Conservation (phyloP, 2,329 filamentous ascomycete species). For the Sclerotinia subarctica region DNA sequence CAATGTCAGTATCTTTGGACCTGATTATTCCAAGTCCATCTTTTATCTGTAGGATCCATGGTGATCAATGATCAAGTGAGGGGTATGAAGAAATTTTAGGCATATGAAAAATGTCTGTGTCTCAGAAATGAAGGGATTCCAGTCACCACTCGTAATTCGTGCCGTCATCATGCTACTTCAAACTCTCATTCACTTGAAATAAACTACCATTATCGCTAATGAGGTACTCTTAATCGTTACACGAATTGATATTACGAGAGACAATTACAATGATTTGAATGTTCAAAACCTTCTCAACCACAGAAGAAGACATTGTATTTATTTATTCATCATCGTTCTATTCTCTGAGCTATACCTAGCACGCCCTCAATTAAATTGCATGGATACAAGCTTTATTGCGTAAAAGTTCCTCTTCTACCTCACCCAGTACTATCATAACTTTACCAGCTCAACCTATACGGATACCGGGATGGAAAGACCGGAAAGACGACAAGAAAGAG, state of each 20-base stretch:
- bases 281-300: slow-evolving; percentile 4
- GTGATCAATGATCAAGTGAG: slow-evolving; percentile 5
- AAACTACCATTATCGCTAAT: neutral
- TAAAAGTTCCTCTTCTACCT: neutral
- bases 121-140: neutral
- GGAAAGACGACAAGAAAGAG: slow-evolving; percentile 22
- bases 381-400: neutral
- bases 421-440: neutral
- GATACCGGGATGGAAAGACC: slow-evolving; percentile 28
- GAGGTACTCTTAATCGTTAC: neutral
- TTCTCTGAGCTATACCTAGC: neutral
- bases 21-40: neutral
- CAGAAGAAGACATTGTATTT: neutral
- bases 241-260: slow-evolving; percentile 1
- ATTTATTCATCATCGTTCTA: neutral
- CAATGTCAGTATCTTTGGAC: too few species aligned
- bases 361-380: neutral
- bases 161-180: neutral
- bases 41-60: neutral
- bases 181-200: neutral
- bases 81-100: slow-evolving; percentile 10
- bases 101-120: slow-evolving; percentile 16
- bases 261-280: neutral
- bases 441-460: neutral
- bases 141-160: slow-evolving; percentile 6